Percentiles rank a stretch among this genome's conserved stretches.
Evolutionary conservation across 768 basidiomycete species (phyloP).

Genomic region (Punctularia strigosozonata): DNA sequence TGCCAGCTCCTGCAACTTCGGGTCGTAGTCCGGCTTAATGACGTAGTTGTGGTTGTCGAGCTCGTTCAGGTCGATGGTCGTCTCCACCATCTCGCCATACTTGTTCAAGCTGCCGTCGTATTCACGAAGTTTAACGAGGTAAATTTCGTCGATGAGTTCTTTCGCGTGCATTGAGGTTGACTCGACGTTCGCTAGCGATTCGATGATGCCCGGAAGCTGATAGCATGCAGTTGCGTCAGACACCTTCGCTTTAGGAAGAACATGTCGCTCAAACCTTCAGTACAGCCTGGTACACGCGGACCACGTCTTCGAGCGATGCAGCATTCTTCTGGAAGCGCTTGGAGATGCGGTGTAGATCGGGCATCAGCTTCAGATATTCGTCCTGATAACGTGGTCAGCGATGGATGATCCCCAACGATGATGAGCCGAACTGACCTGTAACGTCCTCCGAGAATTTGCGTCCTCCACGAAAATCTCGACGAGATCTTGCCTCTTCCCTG

Average conservation of each 20-base stretch:
- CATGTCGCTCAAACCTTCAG: conserved; percentile 43
- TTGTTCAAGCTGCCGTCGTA: conserved; percentile 52
- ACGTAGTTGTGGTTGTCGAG: conserved; percentile 80
- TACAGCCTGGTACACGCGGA: conserved; percentile 90
- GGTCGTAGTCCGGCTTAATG: conserved; percentile 88
- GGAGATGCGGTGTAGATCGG: conserved; percentile 84
- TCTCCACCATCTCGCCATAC: conserved; percentile 90
- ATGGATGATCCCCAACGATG: background rate
- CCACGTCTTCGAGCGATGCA: conserved; percentile 88
- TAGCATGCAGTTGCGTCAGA: background rate
- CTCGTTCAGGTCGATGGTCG: conserved; percentile 85
- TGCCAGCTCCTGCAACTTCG: conserved; percentile 55
- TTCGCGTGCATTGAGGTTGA: conserved; percentile 33
- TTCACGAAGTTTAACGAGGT: conserved; percentile 47
- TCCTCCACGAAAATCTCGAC: conserved; percentile 84
- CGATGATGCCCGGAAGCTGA: conserved; percentile 69
- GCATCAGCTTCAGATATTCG: conserved; percentile 82
- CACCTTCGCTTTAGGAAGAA: background rate
- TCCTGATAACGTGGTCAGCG: conserved; percentile 35
- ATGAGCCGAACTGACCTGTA: conserved; percentile 46
- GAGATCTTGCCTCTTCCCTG: conserved; percentile 78
- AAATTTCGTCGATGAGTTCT: conserved; percentile 54
- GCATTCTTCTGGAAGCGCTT: conserved; percentile 82
- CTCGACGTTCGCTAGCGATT: conserved; percentile 40
- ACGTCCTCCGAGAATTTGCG: conserved; percentile 48